These are phyloP conservation scores for Mortierella polycephala DNA, from an alignment of 371 early-diverging fungal genomes.

Conservation along the genomic window DNA sequence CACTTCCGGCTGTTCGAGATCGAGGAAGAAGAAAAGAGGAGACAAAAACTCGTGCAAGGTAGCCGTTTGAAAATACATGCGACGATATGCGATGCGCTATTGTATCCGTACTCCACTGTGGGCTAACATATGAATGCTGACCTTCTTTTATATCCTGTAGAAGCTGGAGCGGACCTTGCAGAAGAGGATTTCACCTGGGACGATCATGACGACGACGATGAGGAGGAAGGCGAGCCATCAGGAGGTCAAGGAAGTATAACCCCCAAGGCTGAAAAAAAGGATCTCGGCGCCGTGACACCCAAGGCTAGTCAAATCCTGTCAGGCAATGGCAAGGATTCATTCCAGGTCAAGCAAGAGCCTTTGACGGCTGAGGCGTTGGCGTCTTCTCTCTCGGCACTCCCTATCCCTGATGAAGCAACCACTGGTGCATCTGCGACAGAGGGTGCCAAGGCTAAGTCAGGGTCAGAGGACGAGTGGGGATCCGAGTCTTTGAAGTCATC, in stretches of 20 bases:
- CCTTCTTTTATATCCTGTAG: constrained; percentile 13
- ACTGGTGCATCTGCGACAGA: background rate
- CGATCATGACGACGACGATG: constrained; percentile 50
- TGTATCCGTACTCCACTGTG: background rate
- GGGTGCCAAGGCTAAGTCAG: constrained; percentile 3
- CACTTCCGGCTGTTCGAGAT: constrained; percentile 49
- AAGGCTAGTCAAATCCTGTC: constrained; percentile 19
- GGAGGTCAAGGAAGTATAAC: constrained; percentile 42
- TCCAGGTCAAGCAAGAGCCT: constrained; percentile 26
- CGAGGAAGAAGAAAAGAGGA: constrained; percentile 53
- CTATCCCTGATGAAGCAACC: constrained; percentile 17
- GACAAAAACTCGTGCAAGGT: constrained; percentile 52
- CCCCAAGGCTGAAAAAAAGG: constrained; percentile 39
- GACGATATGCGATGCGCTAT: too few relatives aligned
- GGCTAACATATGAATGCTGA: too few relatives aligned
- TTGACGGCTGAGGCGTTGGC: constrained; percentile 49
- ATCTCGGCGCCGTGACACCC: constrained; percentile 27
- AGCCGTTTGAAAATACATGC: background rate
- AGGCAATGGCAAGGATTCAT: background rate
- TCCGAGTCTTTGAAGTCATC: constrained; percentile 27
- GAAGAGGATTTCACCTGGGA: constrained; percentile 55
- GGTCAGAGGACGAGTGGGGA: constrained; percentile 43
- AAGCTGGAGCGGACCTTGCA: constrained; percentile 38
- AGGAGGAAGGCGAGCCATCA: constrained; percentile 23
- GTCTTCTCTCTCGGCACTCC: constrained; percentile 37